phyloP scores from a whole-genome alignment of 192 early-diverging fungal genomes.

The Coemansia pectinata region DNA sequence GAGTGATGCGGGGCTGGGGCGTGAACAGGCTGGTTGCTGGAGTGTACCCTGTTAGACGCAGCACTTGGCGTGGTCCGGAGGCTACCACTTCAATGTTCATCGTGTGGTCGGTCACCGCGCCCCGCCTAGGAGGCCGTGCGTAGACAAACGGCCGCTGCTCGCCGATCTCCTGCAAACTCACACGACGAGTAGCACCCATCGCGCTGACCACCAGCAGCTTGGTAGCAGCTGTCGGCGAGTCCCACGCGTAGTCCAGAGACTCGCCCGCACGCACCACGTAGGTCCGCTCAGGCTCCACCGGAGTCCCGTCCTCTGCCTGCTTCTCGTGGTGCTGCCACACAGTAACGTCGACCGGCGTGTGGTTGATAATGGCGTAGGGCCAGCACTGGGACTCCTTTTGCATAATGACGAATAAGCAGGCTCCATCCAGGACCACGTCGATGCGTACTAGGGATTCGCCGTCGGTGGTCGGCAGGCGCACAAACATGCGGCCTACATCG shows the following conservation, averaged over 20 bases:
- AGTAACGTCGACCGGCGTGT: conserved; percentile 57
- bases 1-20: conserved; percentile 26
- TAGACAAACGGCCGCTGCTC: conserved; percentile 82
- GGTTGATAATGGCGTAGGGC: conserved; percentile 82
- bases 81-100: conserved; percentile 78
- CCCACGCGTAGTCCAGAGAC: conserved; percentile 86
- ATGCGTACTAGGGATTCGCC: conserved; percentile 66
- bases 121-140: conserved; percentile 39
- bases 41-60: conserved; percentile 68
- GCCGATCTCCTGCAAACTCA: conserved; percentile 91
- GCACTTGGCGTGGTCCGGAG: conserved; percentile 64
- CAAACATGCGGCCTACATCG: conserved; percentile 80
- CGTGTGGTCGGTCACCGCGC: conserved; percentile 57
- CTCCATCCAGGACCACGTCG: conserved; percentile 82
- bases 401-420: conserved; percentile 87
- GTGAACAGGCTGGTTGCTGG: conserved; percentile 64
- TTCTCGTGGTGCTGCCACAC: conserved; percentile 66
- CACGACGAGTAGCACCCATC: conserved; percentile 71
- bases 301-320: not conserved
- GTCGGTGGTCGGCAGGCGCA: conserved; percentile 64
- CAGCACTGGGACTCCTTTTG: conserved; percentile 71
- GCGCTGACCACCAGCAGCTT: conserved; percentile 77
- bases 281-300: conserved; percentile 14
- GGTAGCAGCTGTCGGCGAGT: conserved; percentile 70
- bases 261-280: conserved; percentile 39